Conservation (phyloP, 768 basidiomycete genomes). For the Mycena galopus region DNA sequence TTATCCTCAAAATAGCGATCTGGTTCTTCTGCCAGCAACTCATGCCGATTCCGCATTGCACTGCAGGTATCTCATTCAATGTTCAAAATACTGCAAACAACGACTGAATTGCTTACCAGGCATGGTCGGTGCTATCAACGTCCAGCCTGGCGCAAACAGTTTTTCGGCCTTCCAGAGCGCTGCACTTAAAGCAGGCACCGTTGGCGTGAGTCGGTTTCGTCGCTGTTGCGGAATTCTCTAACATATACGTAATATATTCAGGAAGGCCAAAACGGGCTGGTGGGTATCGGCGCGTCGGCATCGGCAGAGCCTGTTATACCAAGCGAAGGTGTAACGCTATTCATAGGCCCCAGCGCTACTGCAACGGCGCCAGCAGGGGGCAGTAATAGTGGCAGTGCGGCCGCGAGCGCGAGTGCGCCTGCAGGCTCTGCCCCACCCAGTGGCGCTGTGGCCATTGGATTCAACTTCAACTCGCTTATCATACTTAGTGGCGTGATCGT, state of each 20-base stretch:
- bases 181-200: background rate
- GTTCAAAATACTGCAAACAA: background rate
- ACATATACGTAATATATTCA: conserved; percentile 26
- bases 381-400: no score
- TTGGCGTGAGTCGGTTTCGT: background rate
- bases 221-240: background rate
- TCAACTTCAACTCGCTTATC: background rate
- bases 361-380: background rate
- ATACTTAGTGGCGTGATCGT: background rate
- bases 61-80: background rate
- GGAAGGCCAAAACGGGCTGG: conserved; percentile 58
- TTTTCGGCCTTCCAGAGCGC: conserved; percentile 51
- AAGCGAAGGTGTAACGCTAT: background rate
- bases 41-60: background rate
- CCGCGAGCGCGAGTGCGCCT: background rate
- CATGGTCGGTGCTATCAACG: conserved; percentile 69
- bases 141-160: conserved; percentile 56
- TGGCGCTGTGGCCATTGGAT: background rate
- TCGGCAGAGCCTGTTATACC: conserved; percentile 41
- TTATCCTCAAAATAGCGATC: background rate
- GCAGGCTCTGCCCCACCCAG: background rate
- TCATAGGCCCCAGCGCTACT: background rate
- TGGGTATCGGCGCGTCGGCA: conserved; percentile 63
- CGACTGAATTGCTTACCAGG: conserved; percentile 58
- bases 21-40: conserved; percentile 11